A percentile compares a stretch with the other conserved stretches of the same genome.
These are phyloP conservation scores for Selenicereus undatus DNA, from an alignment of 148 eudicot genomes.

Conservation along the genomic window DNA sequence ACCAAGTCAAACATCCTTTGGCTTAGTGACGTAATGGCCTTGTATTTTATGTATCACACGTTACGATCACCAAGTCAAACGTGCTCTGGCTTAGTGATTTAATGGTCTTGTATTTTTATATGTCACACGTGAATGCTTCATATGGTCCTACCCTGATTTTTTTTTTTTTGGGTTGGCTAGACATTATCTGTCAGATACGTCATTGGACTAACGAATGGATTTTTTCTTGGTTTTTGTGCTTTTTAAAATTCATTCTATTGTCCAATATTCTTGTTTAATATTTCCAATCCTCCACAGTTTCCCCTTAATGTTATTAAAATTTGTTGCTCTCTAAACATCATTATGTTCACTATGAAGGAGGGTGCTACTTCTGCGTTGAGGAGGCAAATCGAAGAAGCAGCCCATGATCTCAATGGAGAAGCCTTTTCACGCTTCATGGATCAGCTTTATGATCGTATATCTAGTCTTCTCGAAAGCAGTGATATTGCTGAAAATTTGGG, in stretches of 20 bases:
- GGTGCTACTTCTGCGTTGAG: slow-evolving; percentile 78
- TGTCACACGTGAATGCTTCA: not conserved
- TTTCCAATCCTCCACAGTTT: not conserved
- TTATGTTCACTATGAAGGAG: slow-evolving; percentile 41
- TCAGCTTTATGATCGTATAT: slow-evolving; percentile 78
- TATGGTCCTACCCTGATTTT: not conserved
- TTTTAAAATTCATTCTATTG: not conserved
- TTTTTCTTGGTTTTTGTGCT: not conserved
- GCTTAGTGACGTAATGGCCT: too few species aligned
- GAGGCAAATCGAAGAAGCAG: slow-evolving; percentile 84
- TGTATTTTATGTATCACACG: too few species aligned
- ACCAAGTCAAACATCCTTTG: too few species aligned
- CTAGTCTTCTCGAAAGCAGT: slow-evolving; percentile 66
- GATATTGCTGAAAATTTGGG: slow-evolving; percentile 90
- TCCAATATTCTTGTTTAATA: not conserved
- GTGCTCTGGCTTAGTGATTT: too few species aligned
- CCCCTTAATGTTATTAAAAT: not conserved
- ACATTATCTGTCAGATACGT: not conserved
- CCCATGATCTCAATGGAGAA: slow-evolving; percentile 81
- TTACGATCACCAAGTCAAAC: too few species aligned
- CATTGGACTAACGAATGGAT: not conserved
- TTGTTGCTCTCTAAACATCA: not conserved
- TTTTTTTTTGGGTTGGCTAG: not conserved
- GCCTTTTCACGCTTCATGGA: slow-evolving; percentile 95
- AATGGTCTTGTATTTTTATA: too few species aligned